A percentile compares a stretch with the other conserved stretches of the same genome.
Evolutionary conservation across 257 asterid species (phyloP).

Genomic region (Oldenlandia corymbosa): DNA sequence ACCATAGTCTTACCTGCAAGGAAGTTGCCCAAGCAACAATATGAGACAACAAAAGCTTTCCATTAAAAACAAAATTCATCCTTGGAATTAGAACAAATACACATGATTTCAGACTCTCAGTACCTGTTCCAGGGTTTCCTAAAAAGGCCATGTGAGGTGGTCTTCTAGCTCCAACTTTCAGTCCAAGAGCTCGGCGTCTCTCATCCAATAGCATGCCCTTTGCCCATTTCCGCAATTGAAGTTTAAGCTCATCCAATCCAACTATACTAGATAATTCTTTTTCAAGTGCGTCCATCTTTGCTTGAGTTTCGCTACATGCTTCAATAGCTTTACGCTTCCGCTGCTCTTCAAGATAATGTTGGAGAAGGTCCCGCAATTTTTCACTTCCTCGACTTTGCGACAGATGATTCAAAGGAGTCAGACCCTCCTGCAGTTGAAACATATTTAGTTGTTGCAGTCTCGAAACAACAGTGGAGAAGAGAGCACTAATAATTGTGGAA

Average conservation of each 20-base stretch:
- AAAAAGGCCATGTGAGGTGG: conserved; percentile 98
- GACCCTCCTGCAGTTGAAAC: conserved; percentile 64
- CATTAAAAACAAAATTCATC: neutral
- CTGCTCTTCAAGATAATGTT: conserved; percentile 68
- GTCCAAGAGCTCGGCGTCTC: conserved; percentile 83
- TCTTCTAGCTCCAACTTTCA: conserved; percentile 70
- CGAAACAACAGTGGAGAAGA: conserved; percentile 23
- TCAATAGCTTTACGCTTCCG: conserved; percentile 72
- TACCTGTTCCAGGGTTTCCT: conserved; percentile 97
- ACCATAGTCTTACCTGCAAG: conserved; percentile 79
- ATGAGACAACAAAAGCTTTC: neutral
- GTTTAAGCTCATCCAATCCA: conserved; percentile 63
- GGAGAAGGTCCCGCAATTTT: conserved; percentile 62
- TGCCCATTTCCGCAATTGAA: conserved; percentile 84
- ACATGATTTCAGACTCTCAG: neutral
- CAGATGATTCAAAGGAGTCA: conserved; percentile 85
- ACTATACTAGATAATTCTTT: conserved; percentile 60
- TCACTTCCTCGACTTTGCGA: conserved; percentile 76
- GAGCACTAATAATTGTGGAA: conserved; percentile 5
- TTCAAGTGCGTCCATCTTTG: conserved; percentile 81
- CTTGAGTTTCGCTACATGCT: conserved; percentile 78
- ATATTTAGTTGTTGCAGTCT: conserved; percentile 17
- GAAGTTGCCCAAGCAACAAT: conserved; percentile 11
- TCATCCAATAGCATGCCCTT: conserved; percentile 93
- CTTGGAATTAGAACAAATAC: neutral